Conservation (phyloP, 2,329 filamentous ascomycete genomes). For the Trichoderma afroharzianum region DNA sequence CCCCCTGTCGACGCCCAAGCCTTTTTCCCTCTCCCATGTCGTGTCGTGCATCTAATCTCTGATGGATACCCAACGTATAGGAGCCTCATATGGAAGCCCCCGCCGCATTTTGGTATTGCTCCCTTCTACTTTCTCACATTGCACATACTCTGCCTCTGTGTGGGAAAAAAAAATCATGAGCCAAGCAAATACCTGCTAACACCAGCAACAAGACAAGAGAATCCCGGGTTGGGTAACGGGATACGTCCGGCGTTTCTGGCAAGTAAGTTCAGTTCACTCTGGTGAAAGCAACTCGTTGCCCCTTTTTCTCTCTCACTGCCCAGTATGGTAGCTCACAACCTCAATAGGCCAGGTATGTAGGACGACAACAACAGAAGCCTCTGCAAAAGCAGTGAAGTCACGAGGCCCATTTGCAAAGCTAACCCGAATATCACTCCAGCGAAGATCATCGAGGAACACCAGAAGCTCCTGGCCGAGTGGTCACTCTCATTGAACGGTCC, state of each 20-base stretch:
- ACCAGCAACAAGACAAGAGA: conserved; percentile 60
- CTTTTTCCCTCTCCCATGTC: neutral
- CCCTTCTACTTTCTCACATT: neutral
- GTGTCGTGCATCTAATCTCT: neutral
- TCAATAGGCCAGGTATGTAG: conserved; percentile 38
- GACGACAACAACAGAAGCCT: neutral
- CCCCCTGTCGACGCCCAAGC: neutral
- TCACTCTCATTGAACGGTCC: conserved; percentile 80
- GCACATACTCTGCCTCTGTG: neutral
- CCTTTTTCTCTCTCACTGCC: conserved; percentile 30
- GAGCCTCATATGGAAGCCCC: conserved; percentile 97
- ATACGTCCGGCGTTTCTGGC: conserved; percentile 96
- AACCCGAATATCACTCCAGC: conserved; percentile 45
- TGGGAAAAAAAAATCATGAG: neutral
- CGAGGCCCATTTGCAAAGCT: neutral
- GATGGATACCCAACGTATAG: conserved; percentile 34
- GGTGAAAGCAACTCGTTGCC: neutral
- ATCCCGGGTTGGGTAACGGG: conserved; percentile 88
- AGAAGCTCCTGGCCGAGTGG: conserved; percentile 81
- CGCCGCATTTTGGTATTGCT: conserved; percentile 80
- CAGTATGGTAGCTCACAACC: neutral
- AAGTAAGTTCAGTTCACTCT: conserved; percentile 54
- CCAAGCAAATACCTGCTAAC: neutral
- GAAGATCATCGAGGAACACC: conserved; percentile 94
- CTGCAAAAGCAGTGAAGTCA: neutral